Base-by-base conservation (phyloP, 192 early-diverging fungal genomes). In the Pilaira anomala region DNA sequence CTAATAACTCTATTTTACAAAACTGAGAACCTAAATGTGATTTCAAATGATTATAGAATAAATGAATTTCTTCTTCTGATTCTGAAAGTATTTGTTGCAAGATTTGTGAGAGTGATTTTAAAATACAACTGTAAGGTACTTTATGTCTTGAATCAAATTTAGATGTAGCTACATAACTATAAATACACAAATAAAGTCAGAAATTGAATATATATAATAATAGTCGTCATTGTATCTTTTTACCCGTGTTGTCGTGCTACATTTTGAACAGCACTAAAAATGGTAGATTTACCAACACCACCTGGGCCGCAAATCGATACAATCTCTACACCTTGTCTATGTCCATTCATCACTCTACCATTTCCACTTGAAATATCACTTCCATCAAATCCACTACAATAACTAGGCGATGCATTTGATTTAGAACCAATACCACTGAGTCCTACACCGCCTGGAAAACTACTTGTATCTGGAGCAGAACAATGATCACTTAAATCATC, bases 1-100 rank as follows among this genome's bases (percentile, higher is more conserved):
- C 55, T 0, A 72, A 48, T 12, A 62, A 28, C 8, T 59, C 39
- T 7, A 67, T 48, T 26, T 72, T 67, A 25, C 22, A 57, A 48
- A 62, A 59, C 26, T 67, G 64, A 0, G 65, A 5, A 16, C 65
- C 65, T 3, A 72, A 36, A 14, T 55, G 39, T 12, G 46, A 52
- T 9, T 62, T 55, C 25, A 72, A 21, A 42, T 60, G 48, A 9
- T 67, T 57, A 5, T 66, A 59, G 16, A 72, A 56, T 22, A 22
- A 26, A 6, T 39, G 53, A 22, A 62, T 68, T 48, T 68, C 67
- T 9, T 66, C 71, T 18, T 54, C 58, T 0, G 71, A 67, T 55
- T 72, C 65, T 5, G 71, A 67, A 41, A 72, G 45, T n/a, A 72
- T 62, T 57, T 72, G 71, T 24, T 66, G 64, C 25, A 72, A 24